These are phyloP conservation scores for Lobulomyces angularis DNA, from an alignment of 192 early-diverging fungal species.

Conservation along the genomic window DNA sequence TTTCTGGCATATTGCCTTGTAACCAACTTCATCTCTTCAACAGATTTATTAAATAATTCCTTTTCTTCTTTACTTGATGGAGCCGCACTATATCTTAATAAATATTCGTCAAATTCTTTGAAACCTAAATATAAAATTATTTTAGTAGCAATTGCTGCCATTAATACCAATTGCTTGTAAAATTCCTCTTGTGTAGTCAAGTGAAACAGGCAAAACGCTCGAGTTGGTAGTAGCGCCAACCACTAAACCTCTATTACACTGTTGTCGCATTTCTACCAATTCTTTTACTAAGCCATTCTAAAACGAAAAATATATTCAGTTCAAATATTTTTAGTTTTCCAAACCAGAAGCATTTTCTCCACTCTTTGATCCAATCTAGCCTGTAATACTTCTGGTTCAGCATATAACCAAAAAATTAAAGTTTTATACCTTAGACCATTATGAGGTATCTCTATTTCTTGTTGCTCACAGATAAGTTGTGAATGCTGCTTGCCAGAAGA, in stretches of 20 bases:
- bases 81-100: constrained; percentile 14
- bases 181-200: constrained; percentile 46
- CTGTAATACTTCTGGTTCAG: constrained; percentile 51
- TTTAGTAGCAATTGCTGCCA: not conserved
- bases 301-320: not conserved
- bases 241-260: constrained; percentile 23
- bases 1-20: constrained; percentile 81
- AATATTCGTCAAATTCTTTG: constrained; percentile 74
- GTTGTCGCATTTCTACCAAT: constrained; percentile 30
- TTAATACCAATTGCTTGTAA: constrained; percentile 58
- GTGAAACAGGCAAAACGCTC: not conserved
- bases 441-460: constrained; percentile 19
- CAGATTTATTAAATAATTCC: constrained; percentile 20
- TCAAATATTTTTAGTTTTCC: constrained; percentile 20
- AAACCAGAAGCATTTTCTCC: constrained; percentile 78
- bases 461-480: constrained; percentile 59
- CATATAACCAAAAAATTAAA: constrained; percentile 80
- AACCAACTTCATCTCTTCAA: constrained; percentile 71
- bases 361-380: constrained; percentile 72
- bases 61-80: not conserved
- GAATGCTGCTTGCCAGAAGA: constrained; percentile 64
- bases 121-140: constrained; percentile 48
- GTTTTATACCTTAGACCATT: constrained; percentile 43
- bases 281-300: constrained; percentile 35
- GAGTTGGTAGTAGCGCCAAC: constrained; percentile 9